Conservation (phyloP, 1,284 basidiomycete species). For the Cryptococcus jaspeensis region DNA sequence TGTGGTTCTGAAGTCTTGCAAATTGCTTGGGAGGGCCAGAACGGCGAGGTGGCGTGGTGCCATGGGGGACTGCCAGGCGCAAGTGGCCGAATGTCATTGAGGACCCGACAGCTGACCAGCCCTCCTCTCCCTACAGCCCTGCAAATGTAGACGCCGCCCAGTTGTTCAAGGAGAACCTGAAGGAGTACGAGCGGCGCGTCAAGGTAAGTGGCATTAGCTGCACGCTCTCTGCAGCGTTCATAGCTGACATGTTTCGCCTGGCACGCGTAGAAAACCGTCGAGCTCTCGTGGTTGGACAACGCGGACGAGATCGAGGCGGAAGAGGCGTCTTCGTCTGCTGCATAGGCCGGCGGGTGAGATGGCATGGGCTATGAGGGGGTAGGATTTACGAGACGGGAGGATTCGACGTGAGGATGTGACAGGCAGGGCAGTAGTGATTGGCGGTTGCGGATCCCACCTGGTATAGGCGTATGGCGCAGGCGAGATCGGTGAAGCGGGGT, state of each 20-base stretch:
- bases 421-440: not conserved
- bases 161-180: conserved; percentile 96
- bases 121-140: conserved; percentile 60
- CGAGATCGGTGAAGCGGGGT: not conserved
- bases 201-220: conserved; percentile 58
- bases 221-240: not conserved
- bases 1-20: conserved; percentile 2
- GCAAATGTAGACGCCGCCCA: conserved; percentile 97
- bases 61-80: not conserved
- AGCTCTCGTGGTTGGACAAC: conserved; percentile 81
- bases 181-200: conserved; percentile 90
- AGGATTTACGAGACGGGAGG: not conserved
- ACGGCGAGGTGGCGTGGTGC: no score
- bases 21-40: not conserved
- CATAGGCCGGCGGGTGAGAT: no score
- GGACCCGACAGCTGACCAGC: not conserved
- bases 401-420: not conserved
- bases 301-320: conserved; percentile 18
- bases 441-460: no score
- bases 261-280: conserved; percentile 62
- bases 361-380: not conserved
- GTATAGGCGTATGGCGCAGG: not conserved
- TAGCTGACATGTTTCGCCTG: not conserved
- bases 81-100: not conserved
- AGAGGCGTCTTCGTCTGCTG: not conserved